These are phyloP conservation scores for Euptelea pleiosperma DNA, from an alignment of 164 flowering plant genomes.

Conservation along the genomic window DNA sequence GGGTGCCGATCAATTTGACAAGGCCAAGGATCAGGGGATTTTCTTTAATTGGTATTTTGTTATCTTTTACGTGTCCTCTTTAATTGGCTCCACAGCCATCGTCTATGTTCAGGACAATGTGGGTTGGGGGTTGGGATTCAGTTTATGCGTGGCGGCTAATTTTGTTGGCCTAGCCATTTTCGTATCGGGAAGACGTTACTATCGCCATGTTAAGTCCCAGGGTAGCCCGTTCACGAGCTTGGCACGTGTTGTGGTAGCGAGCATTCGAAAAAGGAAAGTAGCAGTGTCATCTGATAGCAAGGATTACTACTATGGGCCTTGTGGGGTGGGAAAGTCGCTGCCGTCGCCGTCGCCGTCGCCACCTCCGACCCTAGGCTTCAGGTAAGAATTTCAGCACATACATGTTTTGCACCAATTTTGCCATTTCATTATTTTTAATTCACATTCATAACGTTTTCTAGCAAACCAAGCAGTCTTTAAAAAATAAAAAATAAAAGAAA, in stretches of 20 bases:
- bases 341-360: neutral
- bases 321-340: too few relatives aligned
- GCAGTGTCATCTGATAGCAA: neutral
- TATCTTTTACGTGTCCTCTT: constrained; percentile 14
- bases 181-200: constrained; percentile 26
- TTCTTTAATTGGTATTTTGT: constrained; percentile 61
- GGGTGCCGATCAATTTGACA: constrained; percentile 48
- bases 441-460: too few relatives aligned
- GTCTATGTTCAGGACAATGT: constrained; percentile 48
- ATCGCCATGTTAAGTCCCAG: constrained; percentile 21
- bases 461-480: too few relatives aligned
- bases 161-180: constrained; percentile 27
- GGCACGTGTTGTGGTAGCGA: neutral
- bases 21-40: constrained; percentile 20
- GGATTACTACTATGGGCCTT: constrained; percentile 24
- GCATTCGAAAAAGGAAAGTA: constrained; percentile 27
- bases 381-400: too few relatives aligned
- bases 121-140: constrained; percentile 47
- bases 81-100: constrained; percentile 22
- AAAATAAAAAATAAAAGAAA: too few relatives aligned
- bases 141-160: constrained; percentile 21
- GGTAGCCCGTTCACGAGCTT: constrained; percentile 45
- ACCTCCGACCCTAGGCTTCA: constrained; percentile 8
- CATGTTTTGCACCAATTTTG: too few relatives aligned
- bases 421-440: too few relatives aligned